Evolutionary conservation across 441 rosid species (phyloP).

Genomic region (Croton setiger): DNA sequence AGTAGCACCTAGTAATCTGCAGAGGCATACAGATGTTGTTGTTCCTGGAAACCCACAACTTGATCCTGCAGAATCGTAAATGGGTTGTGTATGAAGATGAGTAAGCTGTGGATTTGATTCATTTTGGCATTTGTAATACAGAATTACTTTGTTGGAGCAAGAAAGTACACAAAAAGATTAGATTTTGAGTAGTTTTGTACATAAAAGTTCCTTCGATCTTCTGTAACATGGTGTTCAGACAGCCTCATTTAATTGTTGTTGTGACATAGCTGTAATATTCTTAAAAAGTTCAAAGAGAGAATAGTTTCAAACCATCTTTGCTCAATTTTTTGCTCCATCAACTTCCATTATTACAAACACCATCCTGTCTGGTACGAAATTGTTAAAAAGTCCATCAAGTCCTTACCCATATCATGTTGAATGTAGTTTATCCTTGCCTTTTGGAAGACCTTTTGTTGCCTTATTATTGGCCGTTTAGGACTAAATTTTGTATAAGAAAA

Average conservation of each 20-base stretch:
- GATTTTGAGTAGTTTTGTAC: conserved; percentile 20
- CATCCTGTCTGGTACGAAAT: neutral
- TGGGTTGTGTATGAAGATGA: conserved; percentile 11
- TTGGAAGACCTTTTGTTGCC: conserved; percentile 13
- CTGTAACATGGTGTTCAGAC: neutral
- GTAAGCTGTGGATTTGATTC: conserved; percentile 4
- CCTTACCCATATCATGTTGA: too few relatives aligned
- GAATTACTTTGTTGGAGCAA: neutral
- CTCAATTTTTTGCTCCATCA: neutral
- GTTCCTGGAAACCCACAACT: conserved; percentile 22
- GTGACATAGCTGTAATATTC: neutral
- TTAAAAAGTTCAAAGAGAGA: neutral
- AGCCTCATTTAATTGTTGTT: conserved; percentile 1
- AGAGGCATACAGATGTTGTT: conserved; percentile 11
- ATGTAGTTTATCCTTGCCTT: too few relatives aligned
- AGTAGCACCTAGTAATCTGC: conserved; percentile 22
- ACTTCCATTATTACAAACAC: too few relatives aligned
- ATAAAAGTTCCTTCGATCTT: conserved; percentile 8
- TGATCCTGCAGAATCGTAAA: conserved; percentile 19
- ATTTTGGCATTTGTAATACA: neutral
- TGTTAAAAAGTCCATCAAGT: too few relatives aligned
- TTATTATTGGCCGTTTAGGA: conserved; percentile 20
- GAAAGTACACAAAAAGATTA: neutral
- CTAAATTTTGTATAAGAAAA: neutral
- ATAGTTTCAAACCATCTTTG: neutral